Evolutionary conservation across 1,139 yeast species (phyloP).

Genomic region (Magnusiomyces tetraspermus): DNA sequence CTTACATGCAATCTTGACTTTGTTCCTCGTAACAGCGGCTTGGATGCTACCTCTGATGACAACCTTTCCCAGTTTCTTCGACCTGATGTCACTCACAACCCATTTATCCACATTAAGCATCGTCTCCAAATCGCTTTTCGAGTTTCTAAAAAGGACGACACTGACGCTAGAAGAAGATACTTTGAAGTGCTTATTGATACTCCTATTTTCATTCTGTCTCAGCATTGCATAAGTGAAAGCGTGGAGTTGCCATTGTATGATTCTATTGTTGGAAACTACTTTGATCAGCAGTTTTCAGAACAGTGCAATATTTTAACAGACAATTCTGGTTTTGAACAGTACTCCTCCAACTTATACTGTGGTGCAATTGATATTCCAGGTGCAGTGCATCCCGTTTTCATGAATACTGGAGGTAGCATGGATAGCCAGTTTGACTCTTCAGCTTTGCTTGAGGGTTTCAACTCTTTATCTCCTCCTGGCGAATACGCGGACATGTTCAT

Average conservation of each 20-base stretch:
- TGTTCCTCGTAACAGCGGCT: slow-evolving; percentile 18
- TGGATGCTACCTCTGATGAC: slow-evolving; percentile 16
- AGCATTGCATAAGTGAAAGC: slow-evolving; percentile 59
- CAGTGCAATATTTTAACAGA: too few species aligned
- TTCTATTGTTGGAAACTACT: slow-evolving; percentile 51
- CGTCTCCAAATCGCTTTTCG: slow-evolving; percentile 71
- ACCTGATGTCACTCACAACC: slow-evolving; percentile 61
- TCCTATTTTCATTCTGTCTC: slow-evolving; percentile 71
- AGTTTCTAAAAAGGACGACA: slow-evolving; percentile 55
- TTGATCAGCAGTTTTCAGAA: slow-evolving; percentile 29
- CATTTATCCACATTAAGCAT: slow-evolving; percentile 64
- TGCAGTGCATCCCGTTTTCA: too few species aligned
- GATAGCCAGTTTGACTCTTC: background rate
- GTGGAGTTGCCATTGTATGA: slow-evolving; percentile 73
- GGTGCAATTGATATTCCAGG: background rate
- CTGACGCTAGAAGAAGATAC: slow-evolving; percentile 55
- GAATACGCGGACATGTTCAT: background rate
- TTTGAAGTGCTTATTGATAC: slow-evolving; percentile 88
- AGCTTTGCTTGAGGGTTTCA: background rate
- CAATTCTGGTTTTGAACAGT: too few species aligned
- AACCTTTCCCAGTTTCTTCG: slow-evolving; percentile 30
- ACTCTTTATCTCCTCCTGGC: background rate
- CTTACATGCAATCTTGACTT: slow-evolving; percentile 20
- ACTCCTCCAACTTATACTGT: background rate
- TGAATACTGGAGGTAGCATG: background rate